These are phyloP conservation scores for Fraxinus dipetala DNA, from an alignment of 305 asterid species.

Conservation along the genomic window DNA sequence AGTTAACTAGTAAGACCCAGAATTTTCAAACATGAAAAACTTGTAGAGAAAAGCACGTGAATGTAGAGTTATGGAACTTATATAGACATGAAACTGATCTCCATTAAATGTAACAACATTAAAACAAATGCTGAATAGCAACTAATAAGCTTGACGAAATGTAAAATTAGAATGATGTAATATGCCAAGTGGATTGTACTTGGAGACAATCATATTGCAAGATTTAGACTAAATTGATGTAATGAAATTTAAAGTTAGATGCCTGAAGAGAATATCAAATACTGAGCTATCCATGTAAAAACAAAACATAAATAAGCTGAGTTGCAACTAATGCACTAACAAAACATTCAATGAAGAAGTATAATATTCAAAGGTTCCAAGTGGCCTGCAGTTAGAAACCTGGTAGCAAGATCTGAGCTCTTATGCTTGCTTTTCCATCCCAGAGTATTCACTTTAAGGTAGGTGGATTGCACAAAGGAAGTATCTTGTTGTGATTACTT, in stretches of 20 bases:
- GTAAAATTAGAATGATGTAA: not conserved
- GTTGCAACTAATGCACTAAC: not conserved
- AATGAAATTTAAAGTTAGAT: not conserved
- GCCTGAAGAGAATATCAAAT: not conserved
- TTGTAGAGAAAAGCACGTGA: not conserved
- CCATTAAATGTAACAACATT: not conserved
- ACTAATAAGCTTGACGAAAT: not conserved
- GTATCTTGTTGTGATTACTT: not conserved
- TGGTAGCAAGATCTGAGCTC: not conserved
- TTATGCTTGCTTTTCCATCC: not conserved
- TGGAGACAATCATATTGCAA: not conserved
- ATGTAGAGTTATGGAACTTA: not conserved
- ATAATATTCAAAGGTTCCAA: not conserved
- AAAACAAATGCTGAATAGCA: not conserved
- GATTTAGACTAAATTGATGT: not conserved
- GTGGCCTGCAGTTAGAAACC: not conserved
- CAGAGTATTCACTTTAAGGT: not conserved
- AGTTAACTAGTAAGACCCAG: not conserved
- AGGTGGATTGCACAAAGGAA: not conserved
- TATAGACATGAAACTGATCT: not conserved
- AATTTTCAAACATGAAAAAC: not conserved
- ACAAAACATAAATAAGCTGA: not conserved
- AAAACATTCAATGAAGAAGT: not conserved
- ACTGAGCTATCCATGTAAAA: not conserved
- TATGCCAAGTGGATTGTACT: not conserved